Evolutionary conservation across 495 filamentous ascomycete species (phyloP), one percentile per base, ranked within the genome.

Genomic region (Sporormia fimetaria): DNA sequence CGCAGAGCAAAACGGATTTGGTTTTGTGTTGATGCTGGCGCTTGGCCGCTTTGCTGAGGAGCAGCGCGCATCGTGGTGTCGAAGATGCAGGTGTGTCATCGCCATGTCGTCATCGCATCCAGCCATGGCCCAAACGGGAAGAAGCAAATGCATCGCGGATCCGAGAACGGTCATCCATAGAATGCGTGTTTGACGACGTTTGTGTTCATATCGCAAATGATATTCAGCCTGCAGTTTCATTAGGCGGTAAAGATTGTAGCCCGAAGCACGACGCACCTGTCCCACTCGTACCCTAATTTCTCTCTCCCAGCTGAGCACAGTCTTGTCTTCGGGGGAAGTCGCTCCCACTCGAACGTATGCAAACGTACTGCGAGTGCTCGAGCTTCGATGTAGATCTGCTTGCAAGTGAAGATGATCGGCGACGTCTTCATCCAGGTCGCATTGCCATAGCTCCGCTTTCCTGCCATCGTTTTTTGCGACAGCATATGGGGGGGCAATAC

Each of bases 311-410:
- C 10, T 3, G 4, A 29, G 33, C 28, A 41, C 10, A 46, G 20
- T 9, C 18, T 21, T 21, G 35, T 46, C 42, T 39, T 39, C 14
- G n/a, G 20, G 7, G 25, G 34, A 20, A 46, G 26, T 10, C 7
- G 24, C 25, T 39, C 34, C 23, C 10, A 38, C 2, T 20, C 16
- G 17, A 46, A 31, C 7, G 44, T 47, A 20, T 47, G 17, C 7
- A 21, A 5, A 4, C 35, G 14, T 14, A 47, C 15, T 1, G 35
- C 37, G 21, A 47, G 7, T 1, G 23, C 21, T 23, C 44, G 25
- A 3, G 24, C 44, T 27, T 47, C 44, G 6, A 29, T 22, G 24
- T 40, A 47, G 14, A 47, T 21, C 31, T 47, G 44, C 17, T 40
- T 47, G 29, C 44, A 47, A 12, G 21, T 21, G 17, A 47, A 41